Evolutionary conservation across 225 moss, liverwort and hornwort species (phyloP), one percentile per base, ranked within the genome.

Genomic region (Ulota crispa): DNA sequence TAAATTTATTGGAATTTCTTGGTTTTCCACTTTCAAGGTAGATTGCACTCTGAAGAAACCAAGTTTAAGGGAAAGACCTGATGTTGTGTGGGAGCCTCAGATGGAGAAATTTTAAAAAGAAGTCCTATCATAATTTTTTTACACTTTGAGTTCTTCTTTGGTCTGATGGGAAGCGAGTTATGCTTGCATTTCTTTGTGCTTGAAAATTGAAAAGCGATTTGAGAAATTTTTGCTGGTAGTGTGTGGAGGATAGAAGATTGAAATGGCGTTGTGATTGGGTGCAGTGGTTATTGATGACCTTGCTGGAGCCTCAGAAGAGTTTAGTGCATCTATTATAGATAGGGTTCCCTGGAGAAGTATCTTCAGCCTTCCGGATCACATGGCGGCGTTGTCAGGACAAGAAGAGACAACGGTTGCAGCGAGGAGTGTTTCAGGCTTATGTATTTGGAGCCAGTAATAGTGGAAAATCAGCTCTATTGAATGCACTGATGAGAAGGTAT

Each of bases 251-350:
- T 68, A 42, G 63, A 45, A 72, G 10, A 70, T 55, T 68, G 68
- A 56, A 63, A 62, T 23, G 73, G 42, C n/a, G 15, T 60, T 80
- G 47, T 83, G 71, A 63, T 18, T 55, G 64, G 75, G 83, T 82
- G 77, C 92, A 97, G 95, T 97, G 96, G 96, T 82, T 90, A 64
- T 89, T 95, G 75, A 95, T 97, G 96, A 92, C 95, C 28, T 78
- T 89, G 36, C 86, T 93, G 87, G 93, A 93, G 74, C 93, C 95
- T 70, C 80, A 84, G 68, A 95, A 92, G 82, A 97, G 96, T 88
- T 87, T 93, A 64, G 91, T 90, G 27, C 88, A 93, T 87, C 90
- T 93, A 32, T 92, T 95, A 80, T 97, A 95, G 83, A 82, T 92
- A 59, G 93, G 92, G 34, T 95, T 91, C 45, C 91, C 93, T 2